A percentile compares a stretch with the other conserved stretches of the same genome.
Evolutionary conservation across 768 basidiomycete species (phyloP).

Genomic region (Sarcodon aspratus): DNA sequence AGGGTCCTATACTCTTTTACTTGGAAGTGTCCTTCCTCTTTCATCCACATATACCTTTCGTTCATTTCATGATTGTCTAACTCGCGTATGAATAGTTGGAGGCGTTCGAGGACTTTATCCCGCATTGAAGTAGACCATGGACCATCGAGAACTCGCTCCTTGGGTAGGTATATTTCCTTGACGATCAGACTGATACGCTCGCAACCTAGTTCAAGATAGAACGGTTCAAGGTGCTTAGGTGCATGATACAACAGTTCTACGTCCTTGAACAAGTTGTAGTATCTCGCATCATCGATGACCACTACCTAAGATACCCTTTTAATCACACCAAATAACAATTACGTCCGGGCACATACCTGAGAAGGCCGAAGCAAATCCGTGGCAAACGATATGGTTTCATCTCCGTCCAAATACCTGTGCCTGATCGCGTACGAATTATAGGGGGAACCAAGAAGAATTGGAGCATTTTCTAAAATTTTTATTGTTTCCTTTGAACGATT

Average conservation of each 20-base stretch:
- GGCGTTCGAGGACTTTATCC: constrained; percentile 62
- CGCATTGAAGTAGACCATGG: constrained; percentile 41
- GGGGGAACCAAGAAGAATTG: constrained; percentile 63
- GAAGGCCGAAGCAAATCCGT: constrained; percentile 73
- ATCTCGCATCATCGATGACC: constrained; percentile 67
- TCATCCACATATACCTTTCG: constrained; percentile 59
- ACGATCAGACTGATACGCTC: constrained; percentile 61
- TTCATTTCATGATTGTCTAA: constrained; percentile 55
- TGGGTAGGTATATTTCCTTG: constrained; percentile 62
- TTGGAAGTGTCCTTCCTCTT: constrained; percentile 50
- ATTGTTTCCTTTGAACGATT: constrained; percentile 45
- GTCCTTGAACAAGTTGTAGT: constrained; percentile 86
- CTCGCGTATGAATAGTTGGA: constrained; percentile 89
- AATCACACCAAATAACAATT: constrained; percentile 82
- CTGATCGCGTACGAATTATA: constrained; percentile 30
- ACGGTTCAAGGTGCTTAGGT: constrained; percentile 12
- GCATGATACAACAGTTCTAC: constrained; percentile 20
- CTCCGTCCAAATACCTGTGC: constrained; percentile 17
- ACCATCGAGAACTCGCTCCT: constrained; percentile 36
- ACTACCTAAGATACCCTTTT: constrained; percentile 68
- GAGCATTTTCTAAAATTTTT: constrained; percentile 52
- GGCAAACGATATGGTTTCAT: constrained; percentile 27
- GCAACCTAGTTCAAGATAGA: constrained; percentile 73
- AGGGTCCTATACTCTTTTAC: constrained; percentile 61
- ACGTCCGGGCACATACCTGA: constrained; percentile 54